Base-by-base conservation (phyloP, 257 asterid species). In the Penstemon eatonii region DNA sequence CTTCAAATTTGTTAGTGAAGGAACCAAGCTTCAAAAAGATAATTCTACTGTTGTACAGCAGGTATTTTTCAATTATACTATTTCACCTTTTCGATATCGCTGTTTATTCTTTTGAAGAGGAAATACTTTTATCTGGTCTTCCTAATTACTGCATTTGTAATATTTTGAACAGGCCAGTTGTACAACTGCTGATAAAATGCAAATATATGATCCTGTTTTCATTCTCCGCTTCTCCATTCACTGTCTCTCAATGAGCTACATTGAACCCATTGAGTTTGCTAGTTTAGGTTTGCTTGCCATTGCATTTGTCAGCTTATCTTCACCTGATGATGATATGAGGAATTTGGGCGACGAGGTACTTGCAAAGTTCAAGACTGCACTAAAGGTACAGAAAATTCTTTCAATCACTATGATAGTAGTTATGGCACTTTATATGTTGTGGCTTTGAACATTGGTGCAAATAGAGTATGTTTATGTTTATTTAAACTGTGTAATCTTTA, bases 211-310 rank as follows among this genome's bases (percentile, higher is more conserved):
- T 80, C 98, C 98, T 44, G 79, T 84, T 69, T 90, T 88, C 86
- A 88, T 92, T 84, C 83, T 92, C 69, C 90, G 76, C 59, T 88
- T 92, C 76, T 85, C 96, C 25, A 76, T 82, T 61, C 96, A 92
- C 75, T 80, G 96, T 78, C 95, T 92, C 68, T 79, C 94, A 13
- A 70, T 79, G 90, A 76, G 85, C 69, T 92, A 82, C 67, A 69
- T 88, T 52, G 97, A 92, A 69, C 95, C 97, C n/a, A 59, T 80
- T 72, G 97, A 92, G 82, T 90, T 85, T 73, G 93, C 92, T 79
- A 82, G 89, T 82, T 79, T 84, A 56, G 98, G 98, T 70, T 78
- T 92, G 87, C 97, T 92, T 76, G 96, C 88, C 5, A 78, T 90
- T 80, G 50, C 90, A 38, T 76, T 90, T 82, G 95, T 83, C 73